Base-by-base conservation (phyloP, 176 grass and related monocot genomes). In the Triticum turgidum region DNA sequence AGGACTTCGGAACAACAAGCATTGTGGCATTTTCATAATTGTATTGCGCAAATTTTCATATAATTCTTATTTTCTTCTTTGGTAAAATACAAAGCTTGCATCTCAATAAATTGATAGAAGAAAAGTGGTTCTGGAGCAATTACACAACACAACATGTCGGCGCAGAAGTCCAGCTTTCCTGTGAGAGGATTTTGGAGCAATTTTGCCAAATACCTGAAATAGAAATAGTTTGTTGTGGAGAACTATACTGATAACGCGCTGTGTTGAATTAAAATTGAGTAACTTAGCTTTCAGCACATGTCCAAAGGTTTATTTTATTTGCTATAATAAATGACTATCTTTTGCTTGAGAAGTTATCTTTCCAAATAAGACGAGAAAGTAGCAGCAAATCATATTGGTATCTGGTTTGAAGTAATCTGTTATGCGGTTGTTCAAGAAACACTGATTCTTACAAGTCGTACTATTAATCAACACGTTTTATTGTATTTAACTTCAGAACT, bases 401-500 rank as follows among this genome's bases (percentile, higher is more conserved):
- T 35, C 20, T 85, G 44, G 30, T 61, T 22, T 39, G 49, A 42
- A 63, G 45, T 52, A 58, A 83, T 44, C 35, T 27, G 12, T 39
- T 81, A 77, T 54, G 51, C 67, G 45, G 9, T 5, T 78, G 1
- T 30, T 82, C 68, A 35, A 66, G 32, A 79, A 89, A 79, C 9
- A 35, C 30, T 74, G 17, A 0, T 82, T 32, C 38, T 14, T 63
- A 67, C 71, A 59, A 11, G 51, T 61, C 61, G 61, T 75, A 27
- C 5, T 41, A 70, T 51, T 45, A 51, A 51, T 51, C 11, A 52
- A 52, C 49, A 5, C 4, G 49, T 17, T 52, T 52, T 52, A 5
- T 5, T 15, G 80, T 84, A 84, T 83, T 87, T 68, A 54, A 84
- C 73, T 83, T 33, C 65, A 94, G 92, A 94, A 78, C 51, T 97